A percentile compares a stretch with the other conserved stretches of the same genome.
Conservation (phyloP, 192 early-diverging fungal genomes). For the Mycoemilia scoparia region DNA sequence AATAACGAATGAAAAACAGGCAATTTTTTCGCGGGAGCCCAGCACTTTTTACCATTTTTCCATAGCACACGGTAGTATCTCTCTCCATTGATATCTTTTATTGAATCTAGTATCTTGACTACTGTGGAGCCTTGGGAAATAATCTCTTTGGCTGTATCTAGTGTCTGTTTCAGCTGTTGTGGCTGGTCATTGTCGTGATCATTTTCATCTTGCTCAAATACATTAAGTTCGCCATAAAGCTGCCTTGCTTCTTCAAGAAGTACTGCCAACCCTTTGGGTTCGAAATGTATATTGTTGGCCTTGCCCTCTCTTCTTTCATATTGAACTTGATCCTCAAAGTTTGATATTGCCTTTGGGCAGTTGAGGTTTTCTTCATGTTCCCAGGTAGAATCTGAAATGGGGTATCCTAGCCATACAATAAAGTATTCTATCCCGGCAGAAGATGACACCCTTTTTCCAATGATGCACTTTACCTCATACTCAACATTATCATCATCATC, state of each 20-base stretch:
- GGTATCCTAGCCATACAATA: conserved; percentile 10
- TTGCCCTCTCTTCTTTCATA: not conserved
- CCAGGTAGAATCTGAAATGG: conserved; percentile 8
- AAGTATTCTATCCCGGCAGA: conserved; percentile 11
- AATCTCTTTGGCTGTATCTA: no score
- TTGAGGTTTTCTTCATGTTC: conserved; percentile 1
- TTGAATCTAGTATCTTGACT: no score
- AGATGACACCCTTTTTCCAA: conserved; percentile 13
- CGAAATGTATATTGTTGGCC: conserved; percentile 1
- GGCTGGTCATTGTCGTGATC: not conserved
- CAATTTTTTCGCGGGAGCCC: no score
- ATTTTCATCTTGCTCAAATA: conserved; percentile 7
- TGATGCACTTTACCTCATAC: conserved; percentile 20
- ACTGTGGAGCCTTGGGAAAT: no score
- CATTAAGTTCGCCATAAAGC: not conserved
- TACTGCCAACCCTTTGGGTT: conserved; percentile 14
- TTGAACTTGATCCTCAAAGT: conserved; percentile 15
- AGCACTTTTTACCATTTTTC: no score
- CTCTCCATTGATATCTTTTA: no score
- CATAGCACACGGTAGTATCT: no score
- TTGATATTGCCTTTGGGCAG: conserved; percentile 2
- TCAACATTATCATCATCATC: no score
- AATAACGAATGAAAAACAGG: no score
- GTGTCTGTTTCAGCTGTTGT: no score
- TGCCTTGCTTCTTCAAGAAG: conserved; percentile 11